phyloP scores from a whole-genome alignment of 331 rosid species.

The Cydonia oblonga region DNA sequence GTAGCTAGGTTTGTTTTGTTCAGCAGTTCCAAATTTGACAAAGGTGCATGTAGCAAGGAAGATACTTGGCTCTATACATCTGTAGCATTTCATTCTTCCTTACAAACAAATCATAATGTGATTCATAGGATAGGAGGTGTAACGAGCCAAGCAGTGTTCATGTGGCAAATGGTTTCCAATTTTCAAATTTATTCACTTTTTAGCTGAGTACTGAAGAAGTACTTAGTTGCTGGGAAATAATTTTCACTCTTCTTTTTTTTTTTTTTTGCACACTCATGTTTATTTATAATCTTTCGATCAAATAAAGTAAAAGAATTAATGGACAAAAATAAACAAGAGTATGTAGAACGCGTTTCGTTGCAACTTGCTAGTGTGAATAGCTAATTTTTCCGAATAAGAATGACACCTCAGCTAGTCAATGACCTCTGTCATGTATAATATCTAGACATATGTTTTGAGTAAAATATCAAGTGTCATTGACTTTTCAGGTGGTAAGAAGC shows the following conservation, averaged over 20 bases:
- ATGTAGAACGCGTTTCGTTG: not conserved
- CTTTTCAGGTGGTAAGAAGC: constrained; percentile 8
- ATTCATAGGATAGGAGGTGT: not conserved
- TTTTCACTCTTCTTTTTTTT: no score
- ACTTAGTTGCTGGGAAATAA: not conserved
- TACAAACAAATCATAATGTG: not conserved
- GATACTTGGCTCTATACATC: not conserved
- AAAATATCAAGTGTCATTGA: not conserved
- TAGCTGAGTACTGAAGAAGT: not conserved
- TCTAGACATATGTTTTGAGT: not conserved
- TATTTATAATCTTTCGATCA: rapidly evolving
- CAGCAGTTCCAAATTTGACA: not conserved
- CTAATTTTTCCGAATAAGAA: not conserved
- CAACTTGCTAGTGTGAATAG: not conserved
- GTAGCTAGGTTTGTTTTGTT: not conserved
- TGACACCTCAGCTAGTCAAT: not conserved
- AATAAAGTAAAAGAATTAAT: not conserved
- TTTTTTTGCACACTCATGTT: not conserved
- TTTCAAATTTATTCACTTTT: not conserved
- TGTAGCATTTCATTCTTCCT: not conserved
- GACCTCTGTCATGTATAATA: not conserved
- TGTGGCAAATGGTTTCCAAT: not conserved
- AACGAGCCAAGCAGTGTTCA: not conserved
- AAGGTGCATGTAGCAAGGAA: not conserved
- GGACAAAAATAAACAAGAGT: no score